A percentile compares a stretch with the other conserved stretches of the same genome.
phyloP scores from a whole-genome alignment of 1,284 basidiomycete species.

The Ceratobasidium sp. region DNA sequence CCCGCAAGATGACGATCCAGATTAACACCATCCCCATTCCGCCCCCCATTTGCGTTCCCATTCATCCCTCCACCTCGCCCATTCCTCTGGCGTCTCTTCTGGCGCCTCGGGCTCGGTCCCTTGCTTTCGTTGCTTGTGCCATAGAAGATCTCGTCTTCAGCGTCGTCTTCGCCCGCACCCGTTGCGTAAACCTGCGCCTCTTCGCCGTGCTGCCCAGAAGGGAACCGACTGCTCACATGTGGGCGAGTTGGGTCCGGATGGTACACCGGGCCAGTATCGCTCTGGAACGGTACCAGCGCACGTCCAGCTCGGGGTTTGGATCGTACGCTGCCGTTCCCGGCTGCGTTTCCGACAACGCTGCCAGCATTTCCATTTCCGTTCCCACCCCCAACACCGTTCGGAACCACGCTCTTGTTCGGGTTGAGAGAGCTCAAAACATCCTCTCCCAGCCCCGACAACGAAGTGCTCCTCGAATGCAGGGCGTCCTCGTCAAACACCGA shows the following conservation, averaged over 20 bases:
- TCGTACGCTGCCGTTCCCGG: background rate
- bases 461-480: background rate
- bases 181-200: slow-evolving; percentile 15
- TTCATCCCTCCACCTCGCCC: slow-evolving; percentile 14
- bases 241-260: slow-evolving; percentile 34
- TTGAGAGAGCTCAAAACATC: slow-evolving; percentile 10
- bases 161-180: slow-evolving; percentile 11
- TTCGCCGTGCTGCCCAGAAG: slow-evolving; percentile 22
- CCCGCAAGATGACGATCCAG: slow-evolving; percentile 29
- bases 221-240: slow-evolving; percentile 28
- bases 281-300: slow-evolving; percentile 31
- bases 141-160: slow-evolving; percentile 38
- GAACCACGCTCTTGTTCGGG: background rate
- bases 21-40: background rate
- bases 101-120: slow-evolving; percentile 27
- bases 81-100: slow-evolving; percentile 19
- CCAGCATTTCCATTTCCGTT: background rate
- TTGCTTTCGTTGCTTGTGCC: slow-evolving; percentile 14
- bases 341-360: background rate
- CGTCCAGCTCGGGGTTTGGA: slow-evolving; percentile 20
- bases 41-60: slow-evolving; percentile 11
- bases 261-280: slow-evolving; percentile 25
- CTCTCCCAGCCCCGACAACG: background rate
- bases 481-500: slow-evolving; percentile 3
- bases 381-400: background rate